Base-by-base conservation (phyloP, 73 alveolate genomes). In the Paramecium caudatum region DNA sequence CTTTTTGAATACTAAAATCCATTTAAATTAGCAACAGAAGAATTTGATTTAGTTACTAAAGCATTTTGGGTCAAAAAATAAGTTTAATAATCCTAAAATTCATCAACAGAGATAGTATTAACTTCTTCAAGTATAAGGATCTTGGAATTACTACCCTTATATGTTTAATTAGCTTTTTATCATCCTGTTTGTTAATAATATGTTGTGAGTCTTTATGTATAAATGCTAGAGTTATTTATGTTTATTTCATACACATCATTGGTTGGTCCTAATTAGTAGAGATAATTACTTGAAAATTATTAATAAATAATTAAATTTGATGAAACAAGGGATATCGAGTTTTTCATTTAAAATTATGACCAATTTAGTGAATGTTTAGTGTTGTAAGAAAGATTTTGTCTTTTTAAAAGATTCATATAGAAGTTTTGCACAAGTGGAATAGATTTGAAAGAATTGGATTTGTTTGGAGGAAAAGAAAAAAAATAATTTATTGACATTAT, bases 1-100 rank as follows among this genome's bases (percentile, higher is more conserved):
- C 17, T 74, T 1, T 74, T 41, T 74, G 88, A 74, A 41, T 74
- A 74, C 15, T 25, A 74, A 74, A 74, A 74, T 74, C 88, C 88
- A 34, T 74, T 74, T 45, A 47, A 34, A 16, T 27, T 74, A 7
- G 7, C 23, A 27, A 15, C 17, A 45, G 88, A 74, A 1, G 88
- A 74, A 19, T 74, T 74, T 21, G 39, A 41, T 12, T 21, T 74
- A 21, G 43, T 74, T 16, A 74, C 17, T 23, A 74, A 74, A 23
- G 62, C 69, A 2, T 36, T 74, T 16, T 74, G 88, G 88, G 32
- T 41, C 6, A 74, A 39, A 74, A 74, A 41, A 4, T 5, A 19
- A 10, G 3, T n/a, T n/a, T 12, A 48, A 5, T 9, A 5, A 5
- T 7, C 70, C 7, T 16, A 8, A 12, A 41, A 16, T 41, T 16